Conservation (phyloP, 371 early-diverging fungal species). For the Rhizomucor pusillus region DNA sequence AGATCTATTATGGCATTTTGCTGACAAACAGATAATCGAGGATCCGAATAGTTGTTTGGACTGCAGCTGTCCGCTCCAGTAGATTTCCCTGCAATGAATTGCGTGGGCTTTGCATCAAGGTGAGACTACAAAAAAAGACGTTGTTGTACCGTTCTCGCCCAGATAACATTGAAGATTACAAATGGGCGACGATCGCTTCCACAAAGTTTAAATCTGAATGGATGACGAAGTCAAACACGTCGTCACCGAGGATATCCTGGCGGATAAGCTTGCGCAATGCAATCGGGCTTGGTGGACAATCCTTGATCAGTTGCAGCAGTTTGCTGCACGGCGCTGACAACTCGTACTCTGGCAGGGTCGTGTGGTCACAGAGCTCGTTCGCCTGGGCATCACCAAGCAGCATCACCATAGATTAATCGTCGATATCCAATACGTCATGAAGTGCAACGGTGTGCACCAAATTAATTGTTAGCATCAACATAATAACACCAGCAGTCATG, state of each 20-base stretch:
- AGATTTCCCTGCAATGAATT: conserved; percentile 1
- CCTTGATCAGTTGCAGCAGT: background rate
- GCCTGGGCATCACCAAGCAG: background rate
- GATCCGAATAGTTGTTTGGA: conserved; percentile 2
- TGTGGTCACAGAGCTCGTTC: background rate
- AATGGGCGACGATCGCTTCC: background rate
- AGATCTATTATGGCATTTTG: conserved; percentile 3
- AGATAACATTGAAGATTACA: background rate
- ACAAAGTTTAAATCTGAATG: background rate
- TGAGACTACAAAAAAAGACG: background rate
- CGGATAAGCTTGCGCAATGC: background rate
- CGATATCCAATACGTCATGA: background rate
- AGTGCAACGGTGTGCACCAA: background rate
- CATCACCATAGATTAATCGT: background rate
- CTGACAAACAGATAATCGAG: conserved; percentile 5
- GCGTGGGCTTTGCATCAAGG: background rate
- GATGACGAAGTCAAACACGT: background rate
- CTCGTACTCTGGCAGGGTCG: background rate
- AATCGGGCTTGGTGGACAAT: background rate
- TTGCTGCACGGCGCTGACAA: background rate
- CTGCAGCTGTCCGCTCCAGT: conserved; percentile 3
- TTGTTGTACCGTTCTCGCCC: background rate
- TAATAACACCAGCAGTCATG: no score
- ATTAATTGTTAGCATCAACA: no score
- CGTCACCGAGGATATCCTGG: background rate